Evolutionary conservation across 371 early-diverging fungal species (phyloP).

Genomic region (Batkoa obscura): DNA sequence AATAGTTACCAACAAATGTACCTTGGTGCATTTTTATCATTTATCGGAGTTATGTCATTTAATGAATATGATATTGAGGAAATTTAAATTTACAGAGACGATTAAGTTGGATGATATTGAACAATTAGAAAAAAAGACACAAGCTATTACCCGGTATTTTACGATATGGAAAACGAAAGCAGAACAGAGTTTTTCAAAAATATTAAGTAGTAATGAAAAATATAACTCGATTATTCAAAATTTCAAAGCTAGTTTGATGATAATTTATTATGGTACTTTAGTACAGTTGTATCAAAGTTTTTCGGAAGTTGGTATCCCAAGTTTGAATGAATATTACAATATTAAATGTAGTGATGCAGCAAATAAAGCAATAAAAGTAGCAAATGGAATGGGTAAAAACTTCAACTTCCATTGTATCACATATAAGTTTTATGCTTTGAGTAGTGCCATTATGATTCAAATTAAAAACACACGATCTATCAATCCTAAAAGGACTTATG

Average conservation of each 20-base stretch:
- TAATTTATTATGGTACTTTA: not conserved
- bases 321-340: not conserved
- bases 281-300: not conserved
- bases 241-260: not conserved
- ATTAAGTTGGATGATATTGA: too few species aligned
- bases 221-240: not conserved
- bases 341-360: not conserved
- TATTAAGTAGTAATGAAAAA: not conserved
- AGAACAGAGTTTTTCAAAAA: not conserved
- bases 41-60: not conserved
- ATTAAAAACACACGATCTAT: constrained; percentile 6
- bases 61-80: not conserved
- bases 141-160: not conserved
- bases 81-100: not conserved
- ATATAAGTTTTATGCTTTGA: not conserved
- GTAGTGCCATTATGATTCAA: not conserved
- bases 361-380: not conserved
- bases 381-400: not conserved
- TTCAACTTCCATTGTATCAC: not conserved
- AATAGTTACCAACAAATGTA: too few species aligned
- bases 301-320: not conserved
- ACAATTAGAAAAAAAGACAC: too few species aligned
- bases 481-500: too few species aligned
- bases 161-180: not conserved
- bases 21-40: too few species aligned